Base-by-base conservation (phyloP, 768 basidiomycete species). In the Hygrocybe punicea region DNA sequence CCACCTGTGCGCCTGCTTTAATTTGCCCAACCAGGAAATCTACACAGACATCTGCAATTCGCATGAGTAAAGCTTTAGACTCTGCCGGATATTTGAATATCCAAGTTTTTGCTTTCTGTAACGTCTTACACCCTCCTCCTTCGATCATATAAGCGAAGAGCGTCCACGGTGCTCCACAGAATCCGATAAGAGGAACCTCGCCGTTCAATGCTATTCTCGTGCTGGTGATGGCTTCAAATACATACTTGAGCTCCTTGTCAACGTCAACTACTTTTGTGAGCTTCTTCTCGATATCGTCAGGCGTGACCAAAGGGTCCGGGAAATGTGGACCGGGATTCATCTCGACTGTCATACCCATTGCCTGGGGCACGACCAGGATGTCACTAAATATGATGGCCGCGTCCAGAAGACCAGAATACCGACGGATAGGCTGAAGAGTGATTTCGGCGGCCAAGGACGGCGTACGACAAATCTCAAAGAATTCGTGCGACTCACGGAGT, bases 71-170 rank as follows among this genome's bases (percentile, higher is more conserved):
- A 14, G 79, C 81, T 65, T 88, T 86, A 46, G 91, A 90, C 71
- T 89, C 87, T 60, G 87, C 82, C 1, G 95, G 94, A 67, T 93
- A 83, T 66, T 86, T 88, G 79, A 92, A 98, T 6, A 98, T 69
- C 96, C 97, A 99, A 0, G 88, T 85, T 75, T 99, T 99, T 35
- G 85, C 83, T 71, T 95, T 94, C 60, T 91, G 87, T 63, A 91
- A 83, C 13, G 90, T 91, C 73, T 93, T 94, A 71, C 84, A 91
- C 8, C 89, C 89, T 5, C 95, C 96, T 7, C 97, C 97, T 71
- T 98, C 97, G 65, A 97, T 82, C 97, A 99, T 99, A 71, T 98
- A 99, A 19, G 87, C 84, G 75, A 99, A 94, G 52, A 98, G 82
- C 3, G 97, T 99, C 97, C 97, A 98, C 1, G 97, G 97, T 0